Evolutionary conservation across 371 early-diverging fungal genomes (phyloP), one percentile per base, ranked within the genome.

Genomic region (Dichotomocladium elegans): DNA sequence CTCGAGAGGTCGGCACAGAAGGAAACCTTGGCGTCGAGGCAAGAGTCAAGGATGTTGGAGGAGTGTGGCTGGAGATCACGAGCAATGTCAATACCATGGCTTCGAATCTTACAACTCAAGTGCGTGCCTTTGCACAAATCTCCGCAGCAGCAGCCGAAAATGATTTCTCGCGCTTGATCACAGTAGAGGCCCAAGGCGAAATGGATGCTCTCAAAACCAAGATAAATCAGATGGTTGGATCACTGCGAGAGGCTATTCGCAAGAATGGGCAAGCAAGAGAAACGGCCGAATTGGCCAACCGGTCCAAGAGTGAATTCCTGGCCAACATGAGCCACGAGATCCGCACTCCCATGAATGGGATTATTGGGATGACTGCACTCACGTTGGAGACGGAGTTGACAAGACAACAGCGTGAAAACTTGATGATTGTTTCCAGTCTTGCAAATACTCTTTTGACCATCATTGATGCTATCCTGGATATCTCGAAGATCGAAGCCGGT

Each of bases 401-500:
- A 15, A 79, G 85, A 10, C 82, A 88, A 40, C 90, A 90, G 63
- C 81, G 86, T 44, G 90, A 89, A 63, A 84, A 86, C 45, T 58
- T 88, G 60, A 78, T 83, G 79, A 85, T 87, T 29, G 86, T 89
- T 26, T 81, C 80, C 28, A 77, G 75, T 9, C 62, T 86, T 47
- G 86, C 88, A 5, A 80, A 81, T 33, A 83, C 81, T 53, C 66
- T 91, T 40, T 60, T 88, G 42, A 85, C 78, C 2, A 86, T 91
- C 45, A 87, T 91, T 45, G 86, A 90, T 53, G 89, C 90, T 61
- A 84, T 92, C 59, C 73, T 92, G 17, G 91, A 92, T 70, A 82
- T 90, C 47, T 88, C 89, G 35, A 90, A 90, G 73, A 88, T 91
- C 57, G 92, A 91, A 61, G 87, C 90, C 0, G 88, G 88, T 22